Percentiles rank a stretch among this genome's conserved stretches.
phyloP scores from a whole-genome alignment of 75 land plant genomes.

The Cupressus sempervirens region DNA sequence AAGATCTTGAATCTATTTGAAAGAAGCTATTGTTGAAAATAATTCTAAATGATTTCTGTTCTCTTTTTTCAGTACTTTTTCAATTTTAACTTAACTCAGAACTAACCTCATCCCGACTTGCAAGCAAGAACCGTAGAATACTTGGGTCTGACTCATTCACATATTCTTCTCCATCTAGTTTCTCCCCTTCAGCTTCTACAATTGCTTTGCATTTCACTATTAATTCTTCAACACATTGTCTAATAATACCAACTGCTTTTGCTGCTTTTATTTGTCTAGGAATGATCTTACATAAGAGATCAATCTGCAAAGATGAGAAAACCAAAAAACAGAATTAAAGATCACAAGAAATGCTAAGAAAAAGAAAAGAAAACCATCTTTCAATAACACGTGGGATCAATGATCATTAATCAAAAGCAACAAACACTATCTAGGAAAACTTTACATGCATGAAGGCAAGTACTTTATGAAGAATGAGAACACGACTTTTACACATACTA shows the following conservation, averaged over 20 bases:
- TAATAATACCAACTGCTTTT: constrained; percentile 72
- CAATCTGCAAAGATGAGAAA: constrained; percentile 43
- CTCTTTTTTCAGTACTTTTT: no score
- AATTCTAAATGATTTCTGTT: no score
- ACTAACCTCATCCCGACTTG: constrained; percentile 90
- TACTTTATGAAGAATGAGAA: neutral
- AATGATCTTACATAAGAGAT: constrained; percentile 71
- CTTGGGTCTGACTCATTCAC: constrained; percentile 95
- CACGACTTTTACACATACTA: neutral
- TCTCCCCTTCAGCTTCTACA: constrained; percentile 87
- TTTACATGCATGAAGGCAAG: neutral
- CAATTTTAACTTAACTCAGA: neutral
- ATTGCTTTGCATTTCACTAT: constrained; percentile 80
- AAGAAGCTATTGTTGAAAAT: no score
- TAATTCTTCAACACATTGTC: constrained; percentile 84
- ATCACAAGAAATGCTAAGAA: neutral
- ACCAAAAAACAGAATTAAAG: neutral
- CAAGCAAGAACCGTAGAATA: constrained; percentile 91
- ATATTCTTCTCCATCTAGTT: constrained; percentile 81
- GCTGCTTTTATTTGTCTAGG: constrained; percentile 95
- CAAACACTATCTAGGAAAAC: neutral
- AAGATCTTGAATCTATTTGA: no score
- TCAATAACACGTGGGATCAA: neutral
- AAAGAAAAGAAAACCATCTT: neutral
- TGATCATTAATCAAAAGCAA: neutral